Percentiles rank a stretch among this genome's conserved stretches.
Evolutionary conservation across 2,329 filamentous ascomycete genomes (phyloP).

Genomic region (Pseudocercospora musae): DNA sequence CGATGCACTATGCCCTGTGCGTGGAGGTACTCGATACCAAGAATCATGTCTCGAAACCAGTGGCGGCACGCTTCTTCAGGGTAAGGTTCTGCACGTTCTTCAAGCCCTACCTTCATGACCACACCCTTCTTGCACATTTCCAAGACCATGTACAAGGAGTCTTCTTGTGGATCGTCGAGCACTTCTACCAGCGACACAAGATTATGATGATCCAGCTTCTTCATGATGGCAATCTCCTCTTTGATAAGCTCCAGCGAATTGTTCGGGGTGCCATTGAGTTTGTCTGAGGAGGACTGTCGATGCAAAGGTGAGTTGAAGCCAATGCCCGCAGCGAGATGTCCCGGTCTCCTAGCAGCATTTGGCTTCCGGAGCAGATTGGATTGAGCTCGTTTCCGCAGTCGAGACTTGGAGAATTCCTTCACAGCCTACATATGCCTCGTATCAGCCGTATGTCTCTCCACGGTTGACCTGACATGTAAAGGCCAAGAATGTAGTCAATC

Average conservation of each 20-base stretch:
- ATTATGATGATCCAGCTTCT: conserved; percentile 93
- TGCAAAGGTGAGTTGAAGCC: conserved; percentile 64
- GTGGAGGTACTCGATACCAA: conserved; percentile 95
- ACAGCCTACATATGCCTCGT: conserved; percentile 62
- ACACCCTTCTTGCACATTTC: conserved; percentile 99
- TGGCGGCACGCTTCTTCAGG: conserved; percentile 75
- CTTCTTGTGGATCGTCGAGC: conserved; percentile 89
- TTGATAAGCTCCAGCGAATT: conserved; percentile 82
- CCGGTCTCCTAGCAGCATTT: conserved; percentile 52
- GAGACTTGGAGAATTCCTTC: conserved; percentile 95
- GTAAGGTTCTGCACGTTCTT: conserved; percentile 78
- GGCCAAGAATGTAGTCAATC: not conserved
- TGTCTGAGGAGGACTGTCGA: conserved; percentile 54
- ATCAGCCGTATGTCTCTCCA: conserved; percentile 15
- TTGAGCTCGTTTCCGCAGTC: conserved; percentile 83
- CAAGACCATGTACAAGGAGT: conserved; percentile 96
- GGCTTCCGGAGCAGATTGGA: conserved; percentile 76
- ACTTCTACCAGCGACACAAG: conserved; percentile 93
- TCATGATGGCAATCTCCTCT: conserved; percentile 98
- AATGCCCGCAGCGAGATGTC: conserved; percentile 49
- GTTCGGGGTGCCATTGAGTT: conserved; percentile 51
- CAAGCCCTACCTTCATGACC: conserved; percentile 91
- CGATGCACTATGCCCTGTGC: conserved; percentile 91
- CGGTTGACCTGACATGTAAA: conserved; percentile 2
- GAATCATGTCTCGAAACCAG: conserved; percentile 92